Conservation (phyloP, 2,329 filamentous ascomycete genomes). For the Fusarium marasasianum region DNA sequence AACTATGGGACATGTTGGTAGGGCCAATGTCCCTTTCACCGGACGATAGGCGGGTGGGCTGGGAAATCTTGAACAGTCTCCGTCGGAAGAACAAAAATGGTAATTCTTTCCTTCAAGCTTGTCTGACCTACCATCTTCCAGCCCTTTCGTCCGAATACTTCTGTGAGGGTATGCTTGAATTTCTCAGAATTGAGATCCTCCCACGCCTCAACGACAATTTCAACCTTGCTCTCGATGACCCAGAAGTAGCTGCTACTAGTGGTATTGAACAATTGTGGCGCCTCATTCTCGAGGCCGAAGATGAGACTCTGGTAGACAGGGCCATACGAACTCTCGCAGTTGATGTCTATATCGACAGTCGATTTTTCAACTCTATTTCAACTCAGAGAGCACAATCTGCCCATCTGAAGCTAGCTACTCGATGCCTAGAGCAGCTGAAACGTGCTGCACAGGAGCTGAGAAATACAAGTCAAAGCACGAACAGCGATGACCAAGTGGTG, state of each 20-base stretch:
- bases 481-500: slow-evolving; percentile 63
- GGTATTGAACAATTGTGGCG: slow-evolving; percentile 82
- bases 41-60: slow-evolving; percentile 72
- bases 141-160: slow-evolving; percentile 65
- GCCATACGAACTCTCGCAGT: slow-evolving; percentile 76
- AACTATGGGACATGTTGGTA: slow-evolving; percentile 78
- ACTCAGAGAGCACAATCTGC: slow-evolving; percentile 62
- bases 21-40: slow-evolving; percentile 68
- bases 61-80: slow-evolving; percentile 70
- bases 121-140: slow-evolving; percentile 66
- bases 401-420: slow-evolving; percentile 76
- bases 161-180: slow-evolving; percentile 69
- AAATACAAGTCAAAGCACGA: slow-evolving; percentile 54
- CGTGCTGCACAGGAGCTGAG: slow-evolving; percentile 66
- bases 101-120: slow-evolving; percentile 65
- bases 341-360: slow-evolving; percentile 73
- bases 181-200: slow-evolving; percentile 64
- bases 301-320: slow-evolving; percentile 70
- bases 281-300: slow-evolving; percentile 75
- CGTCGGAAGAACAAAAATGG: slow-evolving; percentile 52
- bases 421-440: slow-evolving; percentile 77
- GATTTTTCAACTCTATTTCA: slow-evolving; percentile 60
- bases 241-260: slow-evolving; percentile 60
- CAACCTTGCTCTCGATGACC: slow-evolving; percentile 61
- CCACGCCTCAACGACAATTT: slow-evolving; percentile 56